Evolutionary conservation across 1,284 basidiomycete species (phyloP).

Genomic region (Phylloboletellus chloephorus): DNA sequence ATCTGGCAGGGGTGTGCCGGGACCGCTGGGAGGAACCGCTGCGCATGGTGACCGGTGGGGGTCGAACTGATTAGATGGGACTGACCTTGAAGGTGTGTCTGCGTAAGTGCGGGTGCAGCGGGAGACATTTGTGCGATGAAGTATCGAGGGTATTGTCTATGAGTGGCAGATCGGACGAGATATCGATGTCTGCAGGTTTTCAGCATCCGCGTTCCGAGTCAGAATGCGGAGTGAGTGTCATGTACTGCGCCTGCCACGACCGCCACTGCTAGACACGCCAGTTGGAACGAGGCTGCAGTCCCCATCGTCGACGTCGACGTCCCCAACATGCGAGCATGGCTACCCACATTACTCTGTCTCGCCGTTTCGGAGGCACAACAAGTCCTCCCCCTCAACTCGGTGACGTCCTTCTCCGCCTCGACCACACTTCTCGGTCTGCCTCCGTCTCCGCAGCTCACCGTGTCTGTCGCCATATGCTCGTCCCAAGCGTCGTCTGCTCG

Average conservation of each 20-base stretch:
- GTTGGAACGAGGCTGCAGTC: too few relatives aligned
- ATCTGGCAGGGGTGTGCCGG: slow-evolving; percentile 9
- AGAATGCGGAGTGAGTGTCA: not conserved
- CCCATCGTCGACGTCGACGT: not conserved
- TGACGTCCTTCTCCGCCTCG: slow-evolving; percentile 29
- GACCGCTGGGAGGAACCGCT: too few relatives aligned
- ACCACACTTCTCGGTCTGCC: slow-evolving; percentile 37
- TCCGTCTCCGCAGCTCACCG: slow-evolving; percentile 39
- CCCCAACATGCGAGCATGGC: slow-evolving; percentile 1
- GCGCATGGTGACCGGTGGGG: too few relatives aligned
- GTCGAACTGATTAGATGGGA: too few relatives aligned
- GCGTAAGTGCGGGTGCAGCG: too few relatives aligned
- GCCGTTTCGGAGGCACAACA: slow-evolving; percentile 33
- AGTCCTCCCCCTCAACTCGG: slow-evolving; percentile 34
- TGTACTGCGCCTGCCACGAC: not conserved
- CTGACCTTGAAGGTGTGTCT: too few relatives aligned
- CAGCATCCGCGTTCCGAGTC: slow-evolving; percentile 14
- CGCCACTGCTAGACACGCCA: too few relatives aligned
- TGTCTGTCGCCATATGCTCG: slow-evolving; percentile 58
- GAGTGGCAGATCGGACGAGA: slow-evolving; percentile 5
- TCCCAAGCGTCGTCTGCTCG: slow-evolving; percentile 34
- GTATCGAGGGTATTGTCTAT: slow-evolving; percentile 2
- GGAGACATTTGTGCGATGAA: too few relatives aligned
- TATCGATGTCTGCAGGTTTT: slow-evolving; percentile 14
- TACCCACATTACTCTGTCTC: slow-evolving; percentile 18